Conservation (phyloP, 169 alveolate genomes). For the Babesia bigemina region DNA sequence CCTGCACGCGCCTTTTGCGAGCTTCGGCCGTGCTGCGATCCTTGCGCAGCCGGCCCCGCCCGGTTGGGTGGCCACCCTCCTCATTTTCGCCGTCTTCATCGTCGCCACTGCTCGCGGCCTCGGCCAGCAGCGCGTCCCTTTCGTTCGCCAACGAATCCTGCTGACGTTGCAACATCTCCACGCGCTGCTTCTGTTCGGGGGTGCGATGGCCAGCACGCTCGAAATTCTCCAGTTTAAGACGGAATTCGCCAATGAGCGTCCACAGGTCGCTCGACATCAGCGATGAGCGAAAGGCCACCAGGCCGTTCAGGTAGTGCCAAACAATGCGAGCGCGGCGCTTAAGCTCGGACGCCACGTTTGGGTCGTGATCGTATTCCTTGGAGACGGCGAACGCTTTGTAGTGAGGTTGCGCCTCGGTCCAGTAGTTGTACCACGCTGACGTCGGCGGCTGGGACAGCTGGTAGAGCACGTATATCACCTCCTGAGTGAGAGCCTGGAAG, state of each 20-base stretch:
- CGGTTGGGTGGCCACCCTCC: background rate
- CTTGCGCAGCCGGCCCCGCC: constrained; percentile 25
- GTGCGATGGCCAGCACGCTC: constrained; percentile 40
- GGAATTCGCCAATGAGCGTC: constrained; percentile 65
- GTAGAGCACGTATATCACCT: constrained; percentile 52
- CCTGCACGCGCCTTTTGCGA: constrained; percentile 49
- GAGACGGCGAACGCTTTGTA: constrained; percentile 29
- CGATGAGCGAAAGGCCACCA: constrained; percentile 21
- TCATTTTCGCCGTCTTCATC: constrained; percentile 12
- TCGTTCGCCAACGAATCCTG: constrained; percentile 51
- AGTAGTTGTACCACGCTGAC: constrained; percentile 64
- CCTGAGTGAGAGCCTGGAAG: constrained; percentile 29
- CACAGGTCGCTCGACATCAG: constrained; percentile 46
- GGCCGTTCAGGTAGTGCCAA: constrained; percentile 53
- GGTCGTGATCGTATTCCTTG: constrained; percentile 9
- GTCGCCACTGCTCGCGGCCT: constrained; percentile 16
- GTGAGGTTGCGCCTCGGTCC: constrained; percentile 55
- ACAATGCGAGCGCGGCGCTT: constrained; percentile 58
- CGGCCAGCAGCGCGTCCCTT: constrained; percentile 46
- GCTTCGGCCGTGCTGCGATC: constrained; percentile 20
- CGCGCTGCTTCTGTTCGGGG: constrained; percentile 18
- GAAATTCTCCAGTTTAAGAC: constrained; percentile 55
- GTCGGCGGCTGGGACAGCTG: constrained; percentile 67
- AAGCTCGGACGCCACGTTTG: constrained; percentile 26
- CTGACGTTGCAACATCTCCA: constrained; percentile 11